Base-by-base conservation (phyloP, 164 flowering plant species). In the Umbellularia californica region DNA sequence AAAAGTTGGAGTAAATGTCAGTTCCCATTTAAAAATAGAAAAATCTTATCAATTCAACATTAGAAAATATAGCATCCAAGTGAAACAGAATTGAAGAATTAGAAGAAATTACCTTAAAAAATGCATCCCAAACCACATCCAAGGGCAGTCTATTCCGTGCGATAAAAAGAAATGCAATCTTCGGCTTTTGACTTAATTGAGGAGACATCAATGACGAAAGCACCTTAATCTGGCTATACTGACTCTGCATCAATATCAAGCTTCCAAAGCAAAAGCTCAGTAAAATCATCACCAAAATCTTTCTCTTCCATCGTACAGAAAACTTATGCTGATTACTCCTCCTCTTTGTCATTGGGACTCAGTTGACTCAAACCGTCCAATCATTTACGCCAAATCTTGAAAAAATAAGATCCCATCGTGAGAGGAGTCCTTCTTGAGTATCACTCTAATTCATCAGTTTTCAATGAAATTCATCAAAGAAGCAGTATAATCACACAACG, bases 141-240 rank as follows among this genome's bases (percentile, higher is more conserved):
- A 95, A 72, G 50, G 97, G 88, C 75, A 95, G 86, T 25, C 97
- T 91, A 75, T 95, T 95, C 74, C 98, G 81, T 0, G 98, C 98
- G 2, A 95, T 91, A 76, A 95, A 95, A 13, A 91, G 82, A 74
- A 93, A 93, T 0, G 98, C 97, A 33, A 93, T 85, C 80, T 93
- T 92, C 14, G 92, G 94, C 50, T 63, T 79, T 50, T 80, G 88
- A 65, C 74, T 75, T 14, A 81, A 64, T 5, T 78, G 83, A 77
- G 81, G 79, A 51, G 81, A 78, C 68, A 84, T 24, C 51, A 81
- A 74, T 17, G 69, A 67, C 12, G 79, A 70, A n/a, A 86, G 73
- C 76, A 69, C 74, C 74, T 79, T 78, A 76, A 88, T 82, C 19
- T 78, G 79, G 76, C 77, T 75, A 81, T 83, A 86, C 70, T 79